Base-by-base conservation (phyloP, 2,329 filamentous ascomycete species). In the Zopfia rhizophila region DNA sequence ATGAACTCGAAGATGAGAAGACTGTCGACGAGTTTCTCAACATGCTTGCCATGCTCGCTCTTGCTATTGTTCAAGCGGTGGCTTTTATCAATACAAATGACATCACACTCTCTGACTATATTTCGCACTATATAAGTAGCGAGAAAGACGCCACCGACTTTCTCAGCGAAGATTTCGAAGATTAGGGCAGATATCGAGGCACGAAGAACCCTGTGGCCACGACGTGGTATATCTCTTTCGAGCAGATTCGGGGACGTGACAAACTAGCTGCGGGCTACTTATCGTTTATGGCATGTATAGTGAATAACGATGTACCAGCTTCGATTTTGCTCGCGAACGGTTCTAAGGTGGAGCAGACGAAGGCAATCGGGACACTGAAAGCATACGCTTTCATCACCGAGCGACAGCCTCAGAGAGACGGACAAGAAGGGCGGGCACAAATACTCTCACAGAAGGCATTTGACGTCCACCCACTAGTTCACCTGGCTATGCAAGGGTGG, bases 161-260 rank as follows among this genome's bases (percentile, higher is more conserved):
- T 8, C 47, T 72, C 1, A 66, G 51, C 31, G 41, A 58, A 54
- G 61, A 65, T 13, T 73, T 73, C 37, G 52, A 63, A 19, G 70
- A 74, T 51, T 21, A 55, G 13, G 46, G 51, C n/a, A 59, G 68
- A 25, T 69, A 73, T 39, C 38, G 31, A 3, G 53, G 60, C 3
- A 50, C 53, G 2, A 53, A 61, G 31, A 73, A 70, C 42, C 46
- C 71, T 8, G 58, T 75, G 10, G 60, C 63, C 2, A 68, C 53
- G 6, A 75, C 70, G 11, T 75, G 65, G 70, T 48, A 64, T 1
- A 63, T n/a, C n/a, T 70, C 66, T 10, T 72, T 73, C 32, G 43
- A 66, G 4, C 56, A 67, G 21, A 72, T 73, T 16, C 54, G 49
- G 27, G 14, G 40, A n/a, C n/a, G 44, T 2, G 37, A 72, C 43